Percentiles rank a stretch among this genome's conserved stretches.
These are phyloP conservation scores for Sphagnum fallax DNA, from an alignment of 228 moss, liverwort and hornwort species.

Conservation along the genomic window DNA sequence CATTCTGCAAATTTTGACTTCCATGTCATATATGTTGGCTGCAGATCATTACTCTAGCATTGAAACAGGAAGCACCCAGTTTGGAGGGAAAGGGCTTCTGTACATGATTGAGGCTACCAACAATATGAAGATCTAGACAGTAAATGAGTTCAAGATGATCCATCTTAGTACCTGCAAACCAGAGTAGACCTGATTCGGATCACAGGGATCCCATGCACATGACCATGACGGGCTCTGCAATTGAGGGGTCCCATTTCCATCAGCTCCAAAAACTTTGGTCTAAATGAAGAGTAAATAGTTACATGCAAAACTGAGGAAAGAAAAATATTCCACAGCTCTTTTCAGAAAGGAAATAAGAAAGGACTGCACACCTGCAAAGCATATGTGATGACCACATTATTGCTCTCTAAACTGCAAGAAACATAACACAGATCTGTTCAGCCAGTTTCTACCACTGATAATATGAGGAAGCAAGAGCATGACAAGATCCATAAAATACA, in stretches of 20 bases:
- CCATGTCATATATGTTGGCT: background rate
- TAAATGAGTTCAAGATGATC: background rate
- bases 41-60: background rate
- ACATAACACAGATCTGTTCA: slow-evolving; percentile 5
- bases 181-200: slow-evolving; percentile 60
- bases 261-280: background rate
- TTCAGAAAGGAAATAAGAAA: background rate
- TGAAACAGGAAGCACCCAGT: background rate
- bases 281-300: too few species aligned
- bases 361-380: slow-evolving; percentile 41
- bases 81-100: too few species aligned
- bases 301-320: background rate
- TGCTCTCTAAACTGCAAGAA: slow-evolving; percentile 62
- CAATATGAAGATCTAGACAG: too few species aligned
- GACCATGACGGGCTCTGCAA: slow-evolving; percentile 84
- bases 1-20: slow-evolving; percentile 43
- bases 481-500: too few species aligned
- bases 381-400: slow-evolving; percentile 53
- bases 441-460: background rate
- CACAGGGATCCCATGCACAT: slow-evolving; percentile 75
- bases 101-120: too few species aligned
- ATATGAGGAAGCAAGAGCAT: too few species aligned
- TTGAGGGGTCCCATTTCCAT: slow-evolving; percentile 3
- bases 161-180: slow-evolving; percentile 59
- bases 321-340: background rate